A percentile compares a stretch with the other conserved stretches of the same genome.
Conservation (phyloP, 2,329 filamentous ascomycete genomes). For the Aspergillus sojae region DNA sequence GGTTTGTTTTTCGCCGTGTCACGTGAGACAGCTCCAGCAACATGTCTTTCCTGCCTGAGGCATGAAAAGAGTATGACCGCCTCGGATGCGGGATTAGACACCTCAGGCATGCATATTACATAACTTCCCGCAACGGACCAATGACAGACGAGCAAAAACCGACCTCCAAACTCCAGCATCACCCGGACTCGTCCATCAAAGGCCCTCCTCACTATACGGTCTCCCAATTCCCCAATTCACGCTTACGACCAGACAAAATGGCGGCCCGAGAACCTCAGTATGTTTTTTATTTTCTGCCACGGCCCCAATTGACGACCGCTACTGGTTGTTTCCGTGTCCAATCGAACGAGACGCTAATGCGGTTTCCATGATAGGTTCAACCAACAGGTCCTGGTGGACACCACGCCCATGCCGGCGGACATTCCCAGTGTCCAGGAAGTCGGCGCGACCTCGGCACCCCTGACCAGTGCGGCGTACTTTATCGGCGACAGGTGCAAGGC, state of each 20-base stretch:
- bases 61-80: not conserved
- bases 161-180: constrained; percentile 36
- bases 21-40: constrained; percentile 12
- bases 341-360: not conserved
- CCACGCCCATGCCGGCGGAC: constrained; percentile 86
- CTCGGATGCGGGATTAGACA: not conserved
- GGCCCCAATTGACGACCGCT: constrained; percentile 23
- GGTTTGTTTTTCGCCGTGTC: constrained; percentile 23
- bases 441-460: constrained; percentile 86
- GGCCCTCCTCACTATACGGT: not conserved
- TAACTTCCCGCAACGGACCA: constrained; percentile 29
- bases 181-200: constrained; percentile 29
- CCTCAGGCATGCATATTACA: constrained; percentile 19
- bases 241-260: constrained; percentile 19
- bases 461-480: constrained; percentile 91
- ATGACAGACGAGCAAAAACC: constrained; percentile 38
- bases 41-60: not conserved
- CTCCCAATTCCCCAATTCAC: constrained; percentile 5
- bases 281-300: constrained; percentile 1
- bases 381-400: constrained; percentile 90
- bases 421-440: constrained; percentile 94
- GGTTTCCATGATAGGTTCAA: constrained; percentile 73
- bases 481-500: constrained; percentile 92
- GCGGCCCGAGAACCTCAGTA: constrained; percentile 26
- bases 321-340: not conserved